A percentile compares a stretch with the other conserved stretches of the same genome.
Conservation (phyloP, 306 rosid species). For the Hippophae gyantsensis region DNA sequence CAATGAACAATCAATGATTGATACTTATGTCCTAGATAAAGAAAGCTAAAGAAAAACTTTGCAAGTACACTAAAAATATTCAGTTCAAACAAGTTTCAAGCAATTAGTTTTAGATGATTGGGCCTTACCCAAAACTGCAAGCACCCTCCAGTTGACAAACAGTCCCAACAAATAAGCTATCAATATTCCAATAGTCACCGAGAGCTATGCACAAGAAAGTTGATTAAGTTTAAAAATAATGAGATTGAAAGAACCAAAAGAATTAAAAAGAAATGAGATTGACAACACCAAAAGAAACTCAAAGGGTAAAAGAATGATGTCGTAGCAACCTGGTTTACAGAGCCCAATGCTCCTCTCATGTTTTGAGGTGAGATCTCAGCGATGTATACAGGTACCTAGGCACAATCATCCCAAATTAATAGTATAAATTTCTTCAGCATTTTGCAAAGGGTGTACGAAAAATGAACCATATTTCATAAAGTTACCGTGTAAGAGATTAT, state of each 20-base stretch:
- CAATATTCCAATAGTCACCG: conserved; percentile 66
- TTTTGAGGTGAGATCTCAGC: conserved; percentile 81
- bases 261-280: not conserved
- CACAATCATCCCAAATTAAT: conserved; percentile 19
- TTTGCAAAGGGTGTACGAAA: not conserved
- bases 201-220: conserved; percentile 35
- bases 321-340: conserved; percentile 67
- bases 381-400: conserved; percentile 80
- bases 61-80: not conserved
- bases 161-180: conserved; percentile 73
- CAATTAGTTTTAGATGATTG: conserved; percentile 7
- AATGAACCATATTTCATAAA: conserved; percentile 3
- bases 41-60: not conserved
- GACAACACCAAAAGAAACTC: not conserved
- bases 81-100: conserved; percentile 10
- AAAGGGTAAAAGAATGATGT: conserved; percentile 10
- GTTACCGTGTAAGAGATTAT: conserved; percentile 79
- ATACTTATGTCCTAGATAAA: not conserved
- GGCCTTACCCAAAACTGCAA: conserved; percentile 70
- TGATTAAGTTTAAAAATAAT: not conserved
- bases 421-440: conserved; percentile 4
- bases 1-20: not conserved
- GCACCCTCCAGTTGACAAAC: conserved; percentile 67
- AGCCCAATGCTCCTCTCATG: conserved; percentile 75
- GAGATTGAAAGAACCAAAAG: not conserved